A percentile compares a stretch with the other conserved stretches of the same genome.
These are phyloP conservation scores for Magnolia changhungtana DNA, from an alignment of 164 flowering plant genomes.

Conservation along the genomic window DNA sequence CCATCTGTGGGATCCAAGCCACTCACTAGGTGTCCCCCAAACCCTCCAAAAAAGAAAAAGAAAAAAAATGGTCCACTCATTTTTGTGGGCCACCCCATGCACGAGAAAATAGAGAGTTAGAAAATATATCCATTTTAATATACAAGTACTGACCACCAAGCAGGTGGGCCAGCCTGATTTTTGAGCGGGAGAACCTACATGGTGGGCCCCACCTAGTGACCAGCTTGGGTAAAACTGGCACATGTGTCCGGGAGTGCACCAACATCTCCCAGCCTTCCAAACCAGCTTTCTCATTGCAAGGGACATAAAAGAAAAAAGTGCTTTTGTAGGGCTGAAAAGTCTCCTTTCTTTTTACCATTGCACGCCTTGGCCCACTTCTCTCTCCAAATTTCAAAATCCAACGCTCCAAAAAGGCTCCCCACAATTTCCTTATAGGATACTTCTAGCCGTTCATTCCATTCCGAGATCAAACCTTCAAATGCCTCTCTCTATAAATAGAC, in stretches of 20 bases:
- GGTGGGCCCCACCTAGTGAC: background rate
- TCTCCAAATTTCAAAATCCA: conserved; percentile 1
- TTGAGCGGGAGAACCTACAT: too few relatives aligned
- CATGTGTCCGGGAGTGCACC: background rate
- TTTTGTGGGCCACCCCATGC: too few relatives aligned
- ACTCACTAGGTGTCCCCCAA: too few relatives aligned
- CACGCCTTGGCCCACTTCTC: conserved; percentile 1
- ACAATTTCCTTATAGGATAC: background rate
- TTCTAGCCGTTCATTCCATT: too few relatives aligned
- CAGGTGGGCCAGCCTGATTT: too few relatives aligned
- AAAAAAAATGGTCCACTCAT: too few relatives aligned
- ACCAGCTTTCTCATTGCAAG: background rate
- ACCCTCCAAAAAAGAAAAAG: too few relatives aligned
- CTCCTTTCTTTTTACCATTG: background rate
- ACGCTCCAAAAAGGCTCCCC: background rate
- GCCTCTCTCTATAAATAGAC: background rate
- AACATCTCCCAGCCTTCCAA: background rate
- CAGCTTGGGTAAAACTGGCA: background rate
- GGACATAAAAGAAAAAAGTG: background rate
- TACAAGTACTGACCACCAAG: too few relatives aligned
- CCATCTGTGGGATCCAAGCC: too few relatives aligned
- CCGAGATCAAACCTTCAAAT: background rate
- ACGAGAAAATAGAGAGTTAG: too few relatives aligned
- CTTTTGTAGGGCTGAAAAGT: background rate
- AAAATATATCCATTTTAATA: too few relatives aligned